These are phyloP conservation scores for Neurospora sp. DNA, from an alignment of 495 filamentous ascomycete species.

Conservation along the genomic window DNA sequence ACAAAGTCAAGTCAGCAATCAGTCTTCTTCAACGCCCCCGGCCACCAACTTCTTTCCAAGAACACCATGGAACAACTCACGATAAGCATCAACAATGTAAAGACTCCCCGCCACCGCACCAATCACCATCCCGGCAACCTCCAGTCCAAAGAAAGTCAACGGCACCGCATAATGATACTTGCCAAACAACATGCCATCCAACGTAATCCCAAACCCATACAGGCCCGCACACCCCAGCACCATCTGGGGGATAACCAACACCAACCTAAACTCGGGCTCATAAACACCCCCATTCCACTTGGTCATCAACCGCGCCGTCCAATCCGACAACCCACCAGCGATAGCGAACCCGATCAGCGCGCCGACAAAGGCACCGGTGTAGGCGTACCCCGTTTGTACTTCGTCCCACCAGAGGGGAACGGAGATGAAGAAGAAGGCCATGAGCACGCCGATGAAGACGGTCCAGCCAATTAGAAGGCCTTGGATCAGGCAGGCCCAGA, in stretches of 20 bases:
- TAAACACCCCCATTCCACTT: conserved; percentile 68
- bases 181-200: conserved; percentile 35
- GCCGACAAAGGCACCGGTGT: conserved; percentile 78
- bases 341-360: conserved; percentile 67
- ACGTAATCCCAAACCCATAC: conserved; percentile 71
- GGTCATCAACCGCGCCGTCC: conserved; percentile 58
- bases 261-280: conserved; percentile 82
- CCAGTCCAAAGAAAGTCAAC: conserved; percentile 65
- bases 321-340: conserved; percentile 66
- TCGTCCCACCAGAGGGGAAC: conserved; percentile 75
- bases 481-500: conserved; percentile 88
- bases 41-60: background rate
- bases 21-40: no score
- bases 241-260: conserved; percentile 72
- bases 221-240: conserved; percentile 69
- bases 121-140: conserved; percentile 82
- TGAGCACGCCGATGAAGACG: conserved; percentile 81
- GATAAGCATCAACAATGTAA: conserved; percentile 93
- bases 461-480: conserved; percentile 90
- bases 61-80: conserved; percentile 36
- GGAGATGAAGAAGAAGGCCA: conserved; percentile 72
- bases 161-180: conserved; percentile 63
- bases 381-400: conserved; percentile 78
- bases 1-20: background rate
- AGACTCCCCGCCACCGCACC: conserved; percentile 76